Conservation (phyloP, 495 filamentous ascomycete species). For the Hypomontagnella monticulosa region DNA sequence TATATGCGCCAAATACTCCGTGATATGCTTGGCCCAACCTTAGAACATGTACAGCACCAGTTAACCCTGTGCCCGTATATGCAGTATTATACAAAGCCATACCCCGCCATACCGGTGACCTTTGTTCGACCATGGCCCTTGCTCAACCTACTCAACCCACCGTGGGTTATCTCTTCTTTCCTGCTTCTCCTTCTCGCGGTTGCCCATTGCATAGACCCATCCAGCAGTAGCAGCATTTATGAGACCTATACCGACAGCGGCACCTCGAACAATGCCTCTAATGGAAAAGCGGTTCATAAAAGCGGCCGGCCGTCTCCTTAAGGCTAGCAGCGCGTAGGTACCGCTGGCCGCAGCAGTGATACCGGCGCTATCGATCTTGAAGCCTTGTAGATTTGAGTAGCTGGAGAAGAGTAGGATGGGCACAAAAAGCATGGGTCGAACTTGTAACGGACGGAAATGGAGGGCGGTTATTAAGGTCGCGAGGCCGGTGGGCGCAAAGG, state of each 20-base stretch:
- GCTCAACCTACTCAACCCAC: slow-evolving; percentile 49
- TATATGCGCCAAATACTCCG: too few relatives aligned
- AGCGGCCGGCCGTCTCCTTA: slow-evolving; percentile 64
- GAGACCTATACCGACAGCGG: slow-evolving; percentile 74
- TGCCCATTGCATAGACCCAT: slow-evolving; percentile 72
- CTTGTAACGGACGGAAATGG: slow-evolving; percentile 76
- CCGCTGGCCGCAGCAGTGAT: slow-evolving; percentile 87
- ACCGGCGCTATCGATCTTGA: slow-evolving; percentile 84
- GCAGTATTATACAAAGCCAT: neutral
- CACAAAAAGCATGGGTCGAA: slow-evolving; percentile 81
- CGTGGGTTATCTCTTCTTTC: slow-evolving; percentile 57
- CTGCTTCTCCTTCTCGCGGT: slow-evolving; percentile 60
- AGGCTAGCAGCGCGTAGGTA: slow-evolving; percentile 81
- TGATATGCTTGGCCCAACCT: too few relatives aligned
- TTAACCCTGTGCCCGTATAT: neutral
- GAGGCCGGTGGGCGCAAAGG: slow-evolving; percentile 79
- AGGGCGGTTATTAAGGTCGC: slow-evolving; percentile 83
- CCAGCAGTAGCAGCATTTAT: slow-evolving; percentile 77
- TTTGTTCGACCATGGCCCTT: too few relatives aligned
- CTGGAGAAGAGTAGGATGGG: slow-evolving; percentile 85
- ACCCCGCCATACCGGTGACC: neutral
- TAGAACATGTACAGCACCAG: too few relatives aligned
- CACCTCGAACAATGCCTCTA: slow-evolving; percentile 74
- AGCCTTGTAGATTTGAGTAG: slow-evolving; percentile 82
- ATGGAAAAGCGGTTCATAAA: slow-evolving; percentile 69